Evolutionary conservation across 305 asterid species (phyloP), one percentile per base, ranked within the genome.

Genomic region (Fraxinus albicans): DNA sequence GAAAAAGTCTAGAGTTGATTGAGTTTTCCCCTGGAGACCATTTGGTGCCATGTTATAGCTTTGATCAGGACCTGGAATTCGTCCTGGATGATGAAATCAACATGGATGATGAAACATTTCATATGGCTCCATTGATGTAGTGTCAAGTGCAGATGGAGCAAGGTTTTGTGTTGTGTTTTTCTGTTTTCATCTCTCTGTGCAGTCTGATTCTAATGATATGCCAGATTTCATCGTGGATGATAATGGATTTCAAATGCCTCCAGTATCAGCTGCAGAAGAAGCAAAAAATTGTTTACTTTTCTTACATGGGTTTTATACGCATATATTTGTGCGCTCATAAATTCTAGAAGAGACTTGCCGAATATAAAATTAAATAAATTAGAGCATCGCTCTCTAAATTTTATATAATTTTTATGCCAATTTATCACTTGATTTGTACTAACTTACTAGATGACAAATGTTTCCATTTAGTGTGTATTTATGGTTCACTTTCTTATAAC

Each of bases 101-200:
- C 36, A 63, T 90, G 77, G 88, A 88, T 40, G 91, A 83, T 44
- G 79, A 86, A 80, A 78, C 88, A 29, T 85, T 77, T 86, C 88
- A 83, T 35, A 53, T 87, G 80, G 83, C 90, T 77, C 85, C 87
- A 2, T 74, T 87, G 80, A 84, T 80, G 88, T 86, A 79, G 42
- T 83, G 84, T 85, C 93, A 87, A 81, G 91, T 84, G 84, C 89
- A 88, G 84, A 80, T 87, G 81, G 93, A 88, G 86, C 83, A 55
- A 17, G 65, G 3, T 55, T 55, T 55, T 17, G 9, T 55, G 65
- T 55, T n/a, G 25, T 38, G 44, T 38, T 38, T 53, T 53, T 53
- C 65, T 53, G 8, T n/a, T 17, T 53, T 53, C 25, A 6, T 29
- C 33, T 50, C 8, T 53, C 23, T 17, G 65, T 53, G 23, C 65